phyloP scores from a whole-genome alignment of 208 protist species.

The Tritrichomonas musculus region DNA sequence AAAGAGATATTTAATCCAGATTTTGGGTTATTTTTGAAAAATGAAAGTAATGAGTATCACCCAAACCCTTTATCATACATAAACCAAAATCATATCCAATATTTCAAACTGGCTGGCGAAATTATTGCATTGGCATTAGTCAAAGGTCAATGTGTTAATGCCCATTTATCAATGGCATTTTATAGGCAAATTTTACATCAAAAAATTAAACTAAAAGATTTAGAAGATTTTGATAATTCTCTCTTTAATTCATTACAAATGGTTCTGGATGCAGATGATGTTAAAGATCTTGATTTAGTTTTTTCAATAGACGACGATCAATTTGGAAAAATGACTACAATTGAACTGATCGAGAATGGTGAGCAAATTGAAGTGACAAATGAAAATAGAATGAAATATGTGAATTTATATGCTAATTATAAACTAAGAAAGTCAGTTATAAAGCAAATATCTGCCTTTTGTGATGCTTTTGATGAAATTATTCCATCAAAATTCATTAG shows the following conservation, averaged over 20 bases:
- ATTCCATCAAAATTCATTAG: conserved; percentile 75
- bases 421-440: conserved; percentile 77
- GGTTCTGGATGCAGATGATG: conserved; percentile 80
- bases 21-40: conserved; percentile 39
- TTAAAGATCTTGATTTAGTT: conserved; percentile 70
- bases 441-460: conserved; percentile 81
- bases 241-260: conserved; percentile 81
- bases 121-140: conserved; percentile 65
- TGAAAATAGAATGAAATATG: conserved; percentile 88
- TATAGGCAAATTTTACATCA: conserved; percentile 93
- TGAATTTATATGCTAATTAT: conserved; percentile 76
- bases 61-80: conserved; percentile 84
- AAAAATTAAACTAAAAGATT: conserved; percentile 73
- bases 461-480: conserved; percentile 88
- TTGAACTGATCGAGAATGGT: conserved; percentile 78
- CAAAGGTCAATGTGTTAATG: conserved; percentile 81
- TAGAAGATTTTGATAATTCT: conserved; percentile 85
- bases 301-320: conserved; percentile 81
- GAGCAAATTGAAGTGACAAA: conserved; percentile 80
- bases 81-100: conserved; percentile 90
- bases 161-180: conserved; percentile 88
- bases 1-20: conserved; percentile 42
- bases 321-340: conserved; percentile 73
- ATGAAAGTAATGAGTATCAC: conserved; percentile 65
- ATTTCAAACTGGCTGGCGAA: conserved; percentile 80